These are phyloP conservation scores for Aspergillus avenaceus DNA, from an alignment of 495 filamentous ascomycete genomes.

Conservation along the genomic window DNA sequence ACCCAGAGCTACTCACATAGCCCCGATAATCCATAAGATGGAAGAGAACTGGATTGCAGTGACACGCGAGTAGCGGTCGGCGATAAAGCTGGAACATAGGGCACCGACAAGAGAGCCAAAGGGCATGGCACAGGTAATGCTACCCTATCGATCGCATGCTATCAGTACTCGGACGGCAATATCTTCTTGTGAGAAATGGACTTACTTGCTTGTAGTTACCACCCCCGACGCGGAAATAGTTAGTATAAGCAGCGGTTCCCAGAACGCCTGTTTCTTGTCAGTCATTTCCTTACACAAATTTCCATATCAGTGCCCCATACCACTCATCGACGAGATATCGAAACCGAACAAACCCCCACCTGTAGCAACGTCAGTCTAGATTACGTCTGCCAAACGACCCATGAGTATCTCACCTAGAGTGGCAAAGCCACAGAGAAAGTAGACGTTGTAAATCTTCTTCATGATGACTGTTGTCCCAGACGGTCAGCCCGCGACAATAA, in stretches of 20 bases:
- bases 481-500: neutral
- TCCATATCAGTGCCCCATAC: neutral
- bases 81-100: conserved; percentile 59
- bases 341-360: conserved; percentile 20
- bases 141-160: neutral
- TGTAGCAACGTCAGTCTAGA: neutral
- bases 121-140: conserved; percentile 26
- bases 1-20: conserved; percentile 3
- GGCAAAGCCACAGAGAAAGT: conserved; percentile 13
- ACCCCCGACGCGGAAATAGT: conserved; percentile 16
- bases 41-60: conserved; percentile 64
- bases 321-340: conserved; percentile 22
- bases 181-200: neutral
- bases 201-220: conserved; percentile 18
- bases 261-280: conserved; percentile 13
- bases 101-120: conserved; percentile 64
- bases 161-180: too few relatives aligned
- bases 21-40: conserved; percentile 51
- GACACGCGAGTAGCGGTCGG: conserved; percentile 60
- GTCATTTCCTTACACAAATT: neutral
- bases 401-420: conserved; percentile 8
- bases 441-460: conserved; percentile 14
- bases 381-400: neutral
- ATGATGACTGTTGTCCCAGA: conserved; percentile 4
- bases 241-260: conserved; percentile 15